Evolutionary conservation across 2,329 filamentous ascomycete species (phyloP), one percentile per base, ranked within the genome.

Genomic region (Emericellopsis atlantica): DNA sequence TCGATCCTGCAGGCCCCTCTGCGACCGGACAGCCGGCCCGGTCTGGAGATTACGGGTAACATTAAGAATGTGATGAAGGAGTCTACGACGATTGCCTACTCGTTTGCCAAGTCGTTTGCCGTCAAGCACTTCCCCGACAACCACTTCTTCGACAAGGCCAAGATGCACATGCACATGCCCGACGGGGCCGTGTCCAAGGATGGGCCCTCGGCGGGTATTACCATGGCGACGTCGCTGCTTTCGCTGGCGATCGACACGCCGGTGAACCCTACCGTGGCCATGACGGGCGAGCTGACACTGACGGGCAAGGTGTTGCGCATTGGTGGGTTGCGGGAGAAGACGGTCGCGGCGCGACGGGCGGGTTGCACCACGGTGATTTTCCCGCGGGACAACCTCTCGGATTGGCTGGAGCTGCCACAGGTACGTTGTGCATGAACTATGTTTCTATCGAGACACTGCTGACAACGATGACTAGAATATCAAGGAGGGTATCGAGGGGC

Each of bases 11-110:
- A 98, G 58, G 84, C 80, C 45, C 78, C 84, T 0, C 73, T 96
- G 37, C 78, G 78, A 10, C 72, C 80, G 23, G 73, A 74, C 43
- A 90, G 85, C 22, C 74, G 82, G 15, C 83, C 90, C 6, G 77
- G 83, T 15, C 70, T 98, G 35, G 86, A 95, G 55, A 88, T 89
- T 45, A 98, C 92, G 0, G 92, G 92, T 44, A 96, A 96, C 56
- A 72, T 98, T 38, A 92, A 95, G 67, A 77, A 78, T 14, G 92
- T 98, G 32, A 98, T 98, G 93, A 96, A 95, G 65, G 92, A 98
- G 64, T 95, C 89, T 2, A 92, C 88, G 0, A 72, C 79, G 3
- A 95, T 98, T 48, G 93, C 92, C 37, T 96, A 98, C 67, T 94
- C 87, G 0, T 98, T 95, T 55, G 81, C 87, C 53, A 96, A 96